phyloP scores from a whole-genome alignment of 805 yeast genomes.

The Monosporozyma solicola region DNA sequence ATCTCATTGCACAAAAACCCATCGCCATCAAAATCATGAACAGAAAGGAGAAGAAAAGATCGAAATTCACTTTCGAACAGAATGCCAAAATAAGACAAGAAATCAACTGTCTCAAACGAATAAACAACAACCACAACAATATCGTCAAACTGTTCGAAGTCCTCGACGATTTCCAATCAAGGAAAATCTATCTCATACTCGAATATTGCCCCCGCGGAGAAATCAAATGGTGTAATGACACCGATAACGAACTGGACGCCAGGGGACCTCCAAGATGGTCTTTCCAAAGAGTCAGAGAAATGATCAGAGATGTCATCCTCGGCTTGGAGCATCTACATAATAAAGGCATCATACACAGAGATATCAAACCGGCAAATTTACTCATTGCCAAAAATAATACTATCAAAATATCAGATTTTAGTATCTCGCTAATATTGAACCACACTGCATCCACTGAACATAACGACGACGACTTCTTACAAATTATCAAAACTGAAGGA shows the following conservation, averaged over 20 bases:
- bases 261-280: slow-evolving; percentile 58
- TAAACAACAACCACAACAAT: slow-evolving; percentile 67
- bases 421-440: slow-evolving; percentile 58
- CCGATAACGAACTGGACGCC: slow-evolving; percentile 33
- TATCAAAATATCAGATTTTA: slow-evolving; percentile 94
- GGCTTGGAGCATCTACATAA: slow-evolving; percentile 87
- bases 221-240: slow-evolving; percentile 56
- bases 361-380: slow-evolving; percentile 90
- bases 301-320: slow-evolving; percentile 72
- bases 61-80: slow-evolving; percentile 27
- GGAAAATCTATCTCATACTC: slow-evolving; percentile 81
- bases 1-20: slow-evolving; percentile 44
- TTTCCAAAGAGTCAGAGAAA: slow-evolving; percentile 56
- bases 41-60: slow-evolving; percentile 39
- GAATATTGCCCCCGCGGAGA: slow-evolving; percentile 91
- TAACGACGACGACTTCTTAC: slow-evolving; percentile 45
- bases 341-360: slow-evolving; percentile 90
- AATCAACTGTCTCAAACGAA: slow-evolving; percentile 87
- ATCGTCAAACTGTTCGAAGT: slow-evolving; percentile 85
- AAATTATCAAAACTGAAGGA: slow-evolving; percentile 92
- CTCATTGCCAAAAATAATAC: slow-evolving; percentile 57
- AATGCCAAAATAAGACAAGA: slow-evolving; percentile 78
- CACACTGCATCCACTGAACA: slow-evolving; percentile 12
- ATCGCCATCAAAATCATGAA: slow-evolving; percentile 95
- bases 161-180: slow-evolving; percentile 71